Base-by-base conservation (phyloP, 495 filamentous ascomycete species). In the Penicillium paxilli region DNA sequence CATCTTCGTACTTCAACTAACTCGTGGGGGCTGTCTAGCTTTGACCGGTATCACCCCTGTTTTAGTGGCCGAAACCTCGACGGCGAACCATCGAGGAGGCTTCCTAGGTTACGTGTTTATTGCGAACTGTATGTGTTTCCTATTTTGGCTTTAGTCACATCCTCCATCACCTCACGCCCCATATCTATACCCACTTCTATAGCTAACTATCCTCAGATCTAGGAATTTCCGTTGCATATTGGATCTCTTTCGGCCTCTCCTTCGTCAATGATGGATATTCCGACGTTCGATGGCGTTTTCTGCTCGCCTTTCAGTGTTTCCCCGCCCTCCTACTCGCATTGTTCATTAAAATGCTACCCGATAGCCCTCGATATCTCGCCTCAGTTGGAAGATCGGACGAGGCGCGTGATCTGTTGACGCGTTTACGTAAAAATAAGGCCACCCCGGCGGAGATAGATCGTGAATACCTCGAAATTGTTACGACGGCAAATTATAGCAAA, bases 191-290 rank as follows among this genome's bases (percentile, higher is more conserved):
- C 37, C 25, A 19, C 25, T 38, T 26, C 3, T 25, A 12, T 23
- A 19, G 37, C 44, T 69, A 44, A 65, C 24, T 19, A 8, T 10
- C 42, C 20, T 30, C 20, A 80, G 77, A 82, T 56, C 68, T 84
- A 10, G 83, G 83, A 47, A 83, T 87, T 25, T 76, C 78, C 3
- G 65, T 86, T 24, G 82, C 83, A 7, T 86, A 86, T 65, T 87
- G 83, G 83, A 70, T 85, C 52, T 79, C 79, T 17, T 86, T 83
- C 54, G 80, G 81, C 35, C 68, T 84, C 38, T 71, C 80, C 11
- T 80, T 78, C 49, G 65, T 83, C 55, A 60, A 81, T 47, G 62
- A 76, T 48, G 78, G 76, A 21, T 73, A 79, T 50, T 73, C 74
- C 12, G 70, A 76, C 32, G 63, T 85, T 38, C 61, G 80, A 60